phyloP scores from a whole-genome alignment of 495 filamentous ascomycete species.

The Corynascus novoguineensis region DNA sequence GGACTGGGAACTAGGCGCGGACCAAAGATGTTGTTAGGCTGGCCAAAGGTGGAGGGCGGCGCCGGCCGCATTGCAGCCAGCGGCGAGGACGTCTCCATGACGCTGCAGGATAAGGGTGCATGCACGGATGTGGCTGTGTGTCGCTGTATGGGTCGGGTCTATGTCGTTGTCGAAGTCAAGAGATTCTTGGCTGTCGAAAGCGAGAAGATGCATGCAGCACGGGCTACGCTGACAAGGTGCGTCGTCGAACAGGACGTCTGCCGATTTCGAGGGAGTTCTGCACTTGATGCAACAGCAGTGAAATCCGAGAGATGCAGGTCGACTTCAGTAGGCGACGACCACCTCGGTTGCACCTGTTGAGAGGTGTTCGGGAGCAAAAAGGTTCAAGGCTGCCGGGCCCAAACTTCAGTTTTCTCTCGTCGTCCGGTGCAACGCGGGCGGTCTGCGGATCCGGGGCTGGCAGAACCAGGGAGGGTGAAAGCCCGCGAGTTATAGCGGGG shows the following conservation, averaged over 20 bases:
- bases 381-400: slow-evolving; percentile 21
- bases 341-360: slow-evolving; percentile 6
- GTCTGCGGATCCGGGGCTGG: slow-evolving; percentile 25
- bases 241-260: neutral
- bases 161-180: neutral
- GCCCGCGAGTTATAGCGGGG: slow-evolving; percentile 26
- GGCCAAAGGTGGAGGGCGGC: slow-evolving; percentile 46
- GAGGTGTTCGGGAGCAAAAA: slow-evolving; percentile 12
- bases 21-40: slow-evolving; percentile 39
- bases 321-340: slow-evolving; percentile 15
- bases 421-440: slow-evolving; percentile 37
- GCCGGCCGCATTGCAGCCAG: slow-evolving; percentile 89
- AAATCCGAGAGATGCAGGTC: slow-evolving; percentile 3
- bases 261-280: neutral
- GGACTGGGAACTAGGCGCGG: slow-evolving; percentile 46
- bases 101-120: slow-evolving; percentile 6
- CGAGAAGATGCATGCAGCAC: neutral
- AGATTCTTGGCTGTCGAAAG: neutral
- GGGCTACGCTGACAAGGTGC: neutral
- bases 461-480: slow-evolving; percentile 20
- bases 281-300: slow-evolving; percentile 17
- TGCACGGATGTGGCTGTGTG: neutral
- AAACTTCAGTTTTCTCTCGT: slow-evolving; percentile 28
- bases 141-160: neutral
- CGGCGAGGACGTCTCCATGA: slow-evolving; percentile 90